phyloP scores from a whole-genome alignment of 345 rosid genomes.

The Brassica incana region DNA sequence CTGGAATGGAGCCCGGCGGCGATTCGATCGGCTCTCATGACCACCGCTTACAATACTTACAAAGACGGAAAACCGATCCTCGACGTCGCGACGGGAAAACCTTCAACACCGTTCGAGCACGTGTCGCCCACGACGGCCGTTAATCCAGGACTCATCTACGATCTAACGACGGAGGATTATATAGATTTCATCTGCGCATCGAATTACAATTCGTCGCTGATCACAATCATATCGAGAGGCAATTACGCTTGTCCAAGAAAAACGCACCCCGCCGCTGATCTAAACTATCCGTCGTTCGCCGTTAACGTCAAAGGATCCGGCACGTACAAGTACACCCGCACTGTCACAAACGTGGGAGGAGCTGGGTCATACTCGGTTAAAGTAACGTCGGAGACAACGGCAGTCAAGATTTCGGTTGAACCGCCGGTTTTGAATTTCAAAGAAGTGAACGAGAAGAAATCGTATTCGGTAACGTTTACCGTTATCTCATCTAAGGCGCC shows the following conservation, averaged over 20 bases:
- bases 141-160: slow-evolving; percentile 79
- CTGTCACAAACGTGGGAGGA: too few relatives aligned
- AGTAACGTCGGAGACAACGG: slow-evolving; percentile 29
- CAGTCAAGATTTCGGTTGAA: slow-evolving; percentile 58
- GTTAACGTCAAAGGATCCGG: too few relatives aligned
- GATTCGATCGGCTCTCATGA: slow-evolving; percentile 81
- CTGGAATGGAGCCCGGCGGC: slow-evolving; percentile 93
- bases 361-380: slow-evolving; percentile 20
- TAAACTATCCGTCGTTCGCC: slow-evolving; percentile 54
- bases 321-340: too few relatives aligned
- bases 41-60: slow-evolving; percentile 53
- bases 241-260: slow-evolving; percentile 52
- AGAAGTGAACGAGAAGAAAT: slow-evolving; percentile 58
- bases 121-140: slow-evolving; percentile 41
- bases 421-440: slow-evolving; percentile 61
- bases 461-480: slow-evolving; percentile 65
- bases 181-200: slow-evolving; percentile 71
- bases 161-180: slow-evolving; percentile 62
- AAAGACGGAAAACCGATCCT: slow-evolving; percentile 43
- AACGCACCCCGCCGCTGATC: slow-evolving; percentile 47
- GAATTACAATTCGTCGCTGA: slow-evolving; percentile 55
- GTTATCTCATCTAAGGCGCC: slow-evolving; percentile 46
- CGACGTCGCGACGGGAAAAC: slow-evolving; percentile 59
- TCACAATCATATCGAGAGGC: slow-evolving; percentile 44
- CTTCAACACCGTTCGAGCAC: slow-evolving; percentile 66